These are phyloP conservation scores for Purshia tridentata DNA, from an alignment of 306 rosid genomes.

Conservation along the genomic window DNA sequence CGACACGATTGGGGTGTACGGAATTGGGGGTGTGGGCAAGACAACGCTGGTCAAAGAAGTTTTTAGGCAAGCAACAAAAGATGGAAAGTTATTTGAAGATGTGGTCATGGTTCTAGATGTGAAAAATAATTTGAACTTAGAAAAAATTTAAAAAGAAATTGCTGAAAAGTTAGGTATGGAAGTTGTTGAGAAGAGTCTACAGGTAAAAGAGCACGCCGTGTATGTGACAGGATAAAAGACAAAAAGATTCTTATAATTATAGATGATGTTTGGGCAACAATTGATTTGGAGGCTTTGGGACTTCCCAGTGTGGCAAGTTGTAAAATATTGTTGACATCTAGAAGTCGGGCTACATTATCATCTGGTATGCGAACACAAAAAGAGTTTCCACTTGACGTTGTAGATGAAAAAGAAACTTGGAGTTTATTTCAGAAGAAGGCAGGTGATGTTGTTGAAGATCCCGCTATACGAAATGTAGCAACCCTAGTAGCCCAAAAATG, in stretches of 20 bases:
- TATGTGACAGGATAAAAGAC: conserved; percentile 4
- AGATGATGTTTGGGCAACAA: conserved; percentile 29
- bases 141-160: conserved; percentile 6
- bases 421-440: conserved; percentile 22
- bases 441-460: conserved; percentile 8
- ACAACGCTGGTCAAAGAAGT: conserved; percentile 25
- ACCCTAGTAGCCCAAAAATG: conserved; percentile 31
- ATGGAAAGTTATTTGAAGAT: not conserved
- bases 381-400: conserved; percentile 7
- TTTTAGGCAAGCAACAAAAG: not conserved
- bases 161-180: not conserved
- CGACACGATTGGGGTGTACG: conserved; percentile 15
- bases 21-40: conserved; percentile 29
- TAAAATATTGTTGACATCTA: conserved; percentile 38
- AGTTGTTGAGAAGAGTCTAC: no score
- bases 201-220: not conserved
- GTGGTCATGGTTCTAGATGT: not conserved
- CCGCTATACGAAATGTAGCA: not conserved
- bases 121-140: not conserved
- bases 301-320: conserved; percentile 20
- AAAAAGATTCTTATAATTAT: conserved; percentile 19
- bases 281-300: conserved; percentile 29
- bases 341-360: conserved; percentile 16
- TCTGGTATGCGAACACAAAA: conserved; percentile 17
- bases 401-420: conserved; percentile 31